These are phyloP conservation scores for Yarrowia sp. DNA, from an alignment of 805 yeast species.

Conservation along the genomic window DNA sequence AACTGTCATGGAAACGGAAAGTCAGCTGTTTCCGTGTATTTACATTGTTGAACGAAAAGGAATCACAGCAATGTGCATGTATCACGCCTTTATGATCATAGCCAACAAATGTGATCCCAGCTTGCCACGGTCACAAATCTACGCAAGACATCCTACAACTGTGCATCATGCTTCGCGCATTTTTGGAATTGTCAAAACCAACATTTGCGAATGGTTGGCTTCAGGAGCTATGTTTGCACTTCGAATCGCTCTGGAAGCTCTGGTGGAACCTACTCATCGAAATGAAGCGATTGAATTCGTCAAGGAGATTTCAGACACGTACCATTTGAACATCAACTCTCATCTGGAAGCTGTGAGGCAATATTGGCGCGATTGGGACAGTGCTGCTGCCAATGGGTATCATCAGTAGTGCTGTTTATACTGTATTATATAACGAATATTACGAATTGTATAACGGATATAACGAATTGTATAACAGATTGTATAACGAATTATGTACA, in stretches of 20 bases:
- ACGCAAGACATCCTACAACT: background rate
- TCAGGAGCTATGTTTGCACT: conserved; percentile 9
- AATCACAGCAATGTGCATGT: conserved; percentile 15
- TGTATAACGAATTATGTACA: too few relatives aligned
- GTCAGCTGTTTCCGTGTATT: background rate
- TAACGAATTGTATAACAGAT: too few relatives aligned
- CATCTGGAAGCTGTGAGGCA: background rate
- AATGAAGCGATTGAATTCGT: background rate
- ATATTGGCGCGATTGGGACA: background rate
- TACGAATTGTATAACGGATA: background rate
- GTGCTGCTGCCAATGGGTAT: background rate
- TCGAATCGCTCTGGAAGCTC: background rate
- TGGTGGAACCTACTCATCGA: background rate
- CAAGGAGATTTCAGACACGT: background rate
- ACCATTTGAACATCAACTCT: conserved; percentile 3
- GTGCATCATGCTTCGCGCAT: conserved; percentile 3
- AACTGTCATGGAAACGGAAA: background rate
- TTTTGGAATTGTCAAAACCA: background rate
- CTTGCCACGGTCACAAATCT: background rate
- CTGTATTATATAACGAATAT: too few relatives aligned
- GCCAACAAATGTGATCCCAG: background rate
- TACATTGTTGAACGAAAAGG: conserved; percentile 7
- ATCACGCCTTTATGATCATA: conserved; percentile 8
- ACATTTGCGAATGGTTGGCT: conserved; percentile 10
- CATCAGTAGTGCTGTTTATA: background rate